Evolutionary conservation across 202 grass and related monocot species (phyloP).

Genomic region (Zoysia matrella): DNA sequence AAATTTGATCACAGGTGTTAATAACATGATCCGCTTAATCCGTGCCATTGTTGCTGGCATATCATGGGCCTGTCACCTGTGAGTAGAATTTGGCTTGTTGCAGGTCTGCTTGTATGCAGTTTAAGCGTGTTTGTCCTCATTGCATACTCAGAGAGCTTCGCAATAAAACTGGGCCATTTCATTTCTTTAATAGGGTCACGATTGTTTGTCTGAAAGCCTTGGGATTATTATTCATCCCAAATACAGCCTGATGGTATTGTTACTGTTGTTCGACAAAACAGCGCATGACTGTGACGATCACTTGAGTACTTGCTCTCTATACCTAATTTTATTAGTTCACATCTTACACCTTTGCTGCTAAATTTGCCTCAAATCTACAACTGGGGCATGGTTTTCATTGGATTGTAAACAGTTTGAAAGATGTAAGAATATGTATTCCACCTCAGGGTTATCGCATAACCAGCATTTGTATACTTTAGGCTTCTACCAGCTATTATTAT

Average conservation of each 20-base stretch:
- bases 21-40: slow-evolving; percentile 5
- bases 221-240: background rate
- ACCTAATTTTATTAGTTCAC: background rate
- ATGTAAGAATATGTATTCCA: background rate
- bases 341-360: background rate
- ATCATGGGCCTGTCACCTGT: background rate
- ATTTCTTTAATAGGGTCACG: slow-evolving; percentile 8
- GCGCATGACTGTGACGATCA: background rate
- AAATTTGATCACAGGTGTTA: slow-evolving; percentile 17
- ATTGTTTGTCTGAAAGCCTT: background rate
- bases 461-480: slow-evolving; percentile 15
- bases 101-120: slow-evolving; percentile 13
- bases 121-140: background rate
- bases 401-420: slow-evolving; percentile 3
- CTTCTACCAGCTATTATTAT: background rate
- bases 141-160: background rate
- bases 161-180: background rate
- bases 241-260: background rate
- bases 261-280: background rate
- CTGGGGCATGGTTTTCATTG: slow-evolving; percentile 5
- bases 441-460: background rate
- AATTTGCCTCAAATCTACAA: slow-evolving; percentile 15
- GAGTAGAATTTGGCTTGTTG: slow-evolving; percentile 25
- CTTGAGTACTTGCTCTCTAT: background rate
- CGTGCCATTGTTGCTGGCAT: slow-evolving; percentile 30